Conservation (phyloP, 1,284 basidiomycete species). For the Hortiboletus rubellus region DNA sequence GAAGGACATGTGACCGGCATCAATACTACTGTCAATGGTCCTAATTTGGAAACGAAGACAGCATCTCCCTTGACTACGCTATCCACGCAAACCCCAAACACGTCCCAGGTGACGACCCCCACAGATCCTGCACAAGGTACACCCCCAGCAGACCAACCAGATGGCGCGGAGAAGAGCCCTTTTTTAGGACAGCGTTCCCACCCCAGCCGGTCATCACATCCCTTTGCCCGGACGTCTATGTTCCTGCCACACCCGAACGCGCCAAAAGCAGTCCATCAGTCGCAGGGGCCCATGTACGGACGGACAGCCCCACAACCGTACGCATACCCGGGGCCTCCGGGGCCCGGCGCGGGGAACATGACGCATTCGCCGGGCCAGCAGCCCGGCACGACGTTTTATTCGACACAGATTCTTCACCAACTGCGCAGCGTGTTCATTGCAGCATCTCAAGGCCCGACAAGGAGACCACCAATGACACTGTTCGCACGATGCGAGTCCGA, state of each 20-base stretch:
- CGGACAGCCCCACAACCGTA: slow-evolving; percentile 32
- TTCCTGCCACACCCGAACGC: slow-evolving; percentile 76
- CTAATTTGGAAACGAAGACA: slow-evolving; percentile 13
- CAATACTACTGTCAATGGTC: slow-evolving; percentile 4
- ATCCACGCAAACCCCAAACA: slow-evolving; percentile 3
- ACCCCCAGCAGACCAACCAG: neutral
- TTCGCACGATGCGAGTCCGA: slow-evolving; percentile 63
- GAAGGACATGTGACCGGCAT: slow-evolving; percentile 4
- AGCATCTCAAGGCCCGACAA: slow-evolving; percentile 17
- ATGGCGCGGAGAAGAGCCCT: slow-evolving; percentile 18
- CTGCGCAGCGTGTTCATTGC: slow-evolving; percentile 21
- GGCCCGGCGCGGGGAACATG: slow-evolving; percentile 5
- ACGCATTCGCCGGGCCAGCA: slow-evolving; percentile 3
- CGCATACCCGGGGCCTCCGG: slow-evolving; percentile 8
- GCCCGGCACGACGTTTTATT: slow-evolving; percentile 29
- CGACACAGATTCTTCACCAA: slow-evolving; percentile 32
- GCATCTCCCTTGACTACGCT: slow-evolving; percentile 9
- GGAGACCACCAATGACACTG: slow-evolving; percentile 49
- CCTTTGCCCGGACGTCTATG: slow-evolving; percentile 46
- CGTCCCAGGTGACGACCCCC: slow-evolving; percentile 1
- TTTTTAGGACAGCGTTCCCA: slow-evolving; percentile 30
- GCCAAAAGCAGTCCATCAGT: slow-evolving; percentile 48
- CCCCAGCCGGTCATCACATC: slow-evolving; percentile 23
- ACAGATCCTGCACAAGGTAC: slow-evolving; percentile 6
- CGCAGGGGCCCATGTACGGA: slow-evolving; percentile 60